A percentile compares a stretch with the other conserved stretches of the same genome.
Conservation (phyloP, 2,329 filamentous ascomycete species). For the Cryphonectria radicalis region DNA sequence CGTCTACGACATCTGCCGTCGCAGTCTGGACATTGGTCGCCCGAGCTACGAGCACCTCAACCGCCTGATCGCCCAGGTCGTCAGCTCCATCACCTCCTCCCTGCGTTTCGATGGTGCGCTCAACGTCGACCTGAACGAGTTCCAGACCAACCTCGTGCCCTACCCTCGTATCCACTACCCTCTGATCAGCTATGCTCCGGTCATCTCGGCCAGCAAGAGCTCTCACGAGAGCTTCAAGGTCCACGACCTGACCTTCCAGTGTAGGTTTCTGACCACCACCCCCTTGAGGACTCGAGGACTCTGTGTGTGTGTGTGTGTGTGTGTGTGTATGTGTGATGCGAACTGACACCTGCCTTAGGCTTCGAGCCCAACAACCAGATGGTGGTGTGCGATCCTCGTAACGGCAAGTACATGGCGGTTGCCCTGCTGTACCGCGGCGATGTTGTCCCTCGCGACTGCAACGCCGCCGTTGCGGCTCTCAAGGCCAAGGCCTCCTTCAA, state of each 20-base stretch:
- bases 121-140: slow-evolving; percentile 77
- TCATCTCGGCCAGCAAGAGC: slow-evolving; percentile 75
- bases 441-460: slow-evolving; percentile 72
- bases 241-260: slow-evolving; percentile 74
- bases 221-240: slow-evolving; percentile 89
- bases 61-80: slow-evolving; percentile 73
- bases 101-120: slow-evolving; percentile 74
- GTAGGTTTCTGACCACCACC: slow-evolving; percentile 48
- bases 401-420: slow-evolving; percentile 78
- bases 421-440: slow-evolving; percentile 74
- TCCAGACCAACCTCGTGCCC: slow-evolving; percentile 77
- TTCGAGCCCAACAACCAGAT: slow-evolving; percentile 81
- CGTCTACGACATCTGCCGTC: slow-evolving; percentile 75
- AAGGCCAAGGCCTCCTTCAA: slow-evolving; percentile 76
- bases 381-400: slow-evolving; percentile 75
- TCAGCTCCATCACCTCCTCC: slow-evolving; percentile 75
- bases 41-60: slow-evolving; percentile 74
- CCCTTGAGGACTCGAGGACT: background rate
- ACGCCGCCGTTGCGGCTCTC: slow-evolving; percentile 66
- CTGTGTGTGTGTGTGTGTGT: background rate
- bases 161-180: slow-evolving; percentile 78
- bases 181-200: slow-evolving; percentile 73
- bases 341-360: slow-evolving; percentile 50
- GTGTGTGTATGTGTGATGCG: background rate
- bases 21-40: slow-evolving; percentile 71